A percentile compares a stretch with the other conserved stretches of the same genome.
Conservation (phyloP, 2,329 filamentous ascomycete genomes). For the Penicillium paneum region DNA sequence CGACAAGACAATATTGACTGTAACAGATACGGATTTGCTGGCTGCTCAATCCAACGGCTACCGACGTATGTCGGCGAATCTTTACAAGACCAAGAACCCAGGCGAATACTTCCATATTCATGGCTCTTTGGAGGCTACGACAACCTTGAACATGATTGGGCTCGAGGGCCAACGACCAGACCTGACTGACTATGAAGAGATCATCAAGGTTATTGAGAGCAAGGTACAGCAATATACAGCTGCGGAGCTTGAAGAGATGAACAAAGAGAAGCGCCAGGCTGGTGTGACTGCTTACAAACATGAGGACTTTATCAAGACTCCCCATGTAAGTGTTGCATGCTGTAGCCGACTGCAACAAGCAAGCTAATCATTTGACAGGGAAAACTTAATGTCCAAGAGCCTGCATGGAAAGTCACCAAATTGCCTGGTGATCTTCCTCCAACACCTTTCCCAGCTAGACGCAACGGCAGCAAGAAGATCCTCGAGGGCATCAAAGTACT, state of each 20-base stretch:
- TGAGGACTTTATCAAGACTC: conserved; percentile 57
- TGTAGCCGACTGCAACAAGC: background rate
- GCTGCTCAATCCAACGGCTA: conserved; percentile 69
- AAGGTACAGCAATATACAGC: conserved; percentile 55
- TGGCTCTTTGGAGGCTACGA: conserved; percentile 68
- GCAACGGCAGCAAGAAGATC: conserved; percentile 31
- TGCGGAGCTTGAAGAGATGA: conserved; percentile 58
- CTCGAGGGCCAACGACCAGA: conserved; percentile 60
- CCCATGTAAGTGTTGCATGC: conserved; percentile 45
- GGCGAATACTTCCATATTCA: conserved; percentile 74
- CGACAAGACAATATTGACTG: background rate
- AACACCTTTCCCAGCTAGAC: conserved; percentile 31
- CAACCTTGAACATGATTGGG: conserved; percentile 67
- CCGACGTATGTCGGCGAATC: conserved; percentile 67
- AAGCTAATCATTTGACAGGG: conserved; percentile 19
- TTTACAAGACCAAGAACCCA: conserved; percentile 64
- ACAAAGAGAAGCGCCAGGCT: conserved; percentile 56
- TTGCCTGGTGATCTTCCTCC: conserved; percentile 29
- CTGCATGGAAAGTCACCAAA: conserved; percentile 35
- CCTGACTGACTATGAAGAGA: conserved; percentile 58
- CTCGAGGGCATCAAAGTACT: conserved; percentile 66
- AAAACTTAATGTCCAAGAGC: conserved; percentile 35
- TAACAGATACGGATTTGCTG: conserved; percentile 66
- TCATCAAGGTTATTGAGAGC: conserved; percentile 58
- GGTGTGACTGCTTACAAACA: conserved; percentile 60